Evolutionary conservation across 1,284 basidiomycete genomes (phyloP), one percentile per base, ranked within the genome.

Genomic region (Athelia sp.): DNA sequence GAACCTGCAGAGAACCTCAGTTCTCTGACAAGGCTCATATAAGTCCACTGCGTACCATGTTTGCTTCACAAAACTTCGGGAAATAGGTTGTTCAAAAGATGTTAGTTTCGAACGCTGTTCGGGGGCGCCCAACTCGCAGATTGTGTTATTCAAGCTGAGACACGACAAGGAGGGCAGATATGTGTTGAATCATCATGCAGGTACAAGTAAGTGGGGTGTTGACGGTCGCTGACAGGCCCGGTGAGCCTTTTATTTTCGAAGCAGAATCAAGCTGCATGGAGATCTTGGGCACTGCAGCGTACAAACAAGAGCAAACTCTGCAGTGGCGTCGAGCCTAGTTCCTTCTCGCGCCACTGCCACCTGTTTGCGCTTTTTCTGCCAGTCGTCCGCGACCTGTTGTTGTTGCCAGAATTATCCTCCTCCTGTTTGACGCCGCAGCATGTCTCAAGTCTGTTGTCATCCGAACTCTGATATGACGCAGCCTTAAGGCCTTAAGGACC

Each of bases 161-260:
- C 63, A 66, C 63, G 48, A 58, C 50, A 51, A 56, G 52, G 47
- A 53, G 55, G 49, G 52, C 56, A 35, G 50, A 48, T 58, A 59
- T 52, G 67, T 63, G 63, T 68, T 69, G 67, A 68, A 69, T 66
- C 66, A 70, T 65, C 69, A 72, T 71, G 58, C 65, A 64, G 57
- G 55, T 57, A 61, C 57, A 55, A 57, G 56, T 57, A 56, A 62
- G 53, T 50, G 51, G 50, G 53, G 46, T 75, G 73, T 74, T 73
- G 72, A 71, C 70, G 54, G 65, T 51, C 59, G 73, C 75, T 75
- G 71, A 73, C 73, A 70, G 66, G 67, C 49, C 66, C 65, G 64
- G 59, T 53, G 54, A 61, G 59, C 64, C 60, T 67, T 67, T 56
- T 54, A 49, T 47, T 24, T 53, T 49, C 35, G 38, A 54, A 58